Evolutionary conservation across 163 green algal genomes (phyloP).

Genomic region (Volvox carteri): DNA sequence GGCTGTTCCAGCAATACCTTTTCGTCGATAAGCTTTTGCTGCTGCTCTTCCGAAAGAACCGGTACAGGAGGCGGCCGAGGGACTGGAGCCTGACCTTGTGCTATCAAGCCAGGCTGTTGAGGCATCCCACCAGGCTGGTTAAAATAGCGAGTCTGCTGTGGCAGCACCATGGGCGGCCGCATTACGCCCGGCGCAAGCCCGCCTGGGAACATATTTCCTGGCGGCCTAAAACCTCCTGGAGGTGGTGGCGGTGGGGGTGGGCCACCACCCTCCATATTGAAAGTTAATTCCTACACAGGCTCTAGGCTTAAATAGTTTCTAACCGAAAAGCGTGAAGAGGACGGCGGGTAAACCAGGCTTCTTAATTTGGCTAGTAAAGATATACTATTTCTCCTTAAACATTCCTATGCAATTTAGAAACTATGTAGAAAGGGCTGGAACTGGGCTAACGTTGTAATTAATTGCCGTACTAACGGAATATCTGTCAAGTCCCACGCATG

Average conservation of each 20-base stretch:
- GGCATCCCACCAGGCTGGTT: conserved; percentile 40
- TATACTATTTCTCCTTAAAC: no score
- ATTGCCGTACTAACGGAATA: neutral
- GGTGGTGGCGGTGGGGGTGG: conserved; percentile 46
- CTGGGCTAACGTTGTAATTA: no score
- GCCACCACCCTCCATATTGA: conserved; percentile 45
- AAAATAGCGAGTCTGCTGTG: conserved; percentile 46
- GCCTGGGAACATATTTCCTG: neutral
- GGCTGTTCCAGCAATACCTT: no score
- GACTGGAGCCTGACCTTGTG: neutral
- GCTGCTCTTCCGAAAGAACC: conserved; percentile 37
- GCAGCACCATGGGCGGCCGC: conserved; percentile 14
- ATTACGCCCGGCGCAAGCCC: conserved; percentile 19
- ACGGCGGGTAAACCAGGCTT: neutral
- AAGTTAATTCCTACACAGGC: neutral
- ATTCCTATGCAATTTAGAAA: no score
- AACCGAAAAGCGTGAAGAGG: neutral
- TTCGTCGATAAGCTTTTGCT: conserved; percentile 44
- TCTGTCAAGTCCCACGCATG: neutral
- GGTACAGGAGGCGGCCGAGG: conserved; percentile 7
- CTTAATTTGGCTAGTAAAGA: neutral
- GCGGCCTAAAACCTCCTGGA: conserved; percentile 31
- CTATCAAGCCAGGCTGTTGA: neutral
- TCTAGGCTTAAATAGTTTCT: neutral
- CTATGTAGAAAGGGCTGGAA: no score